Evolutionary conservation across 2,329 filamentous ascomycete species (phyloP).

Genomic region (Ophiostoma pallidulum): DNA sequence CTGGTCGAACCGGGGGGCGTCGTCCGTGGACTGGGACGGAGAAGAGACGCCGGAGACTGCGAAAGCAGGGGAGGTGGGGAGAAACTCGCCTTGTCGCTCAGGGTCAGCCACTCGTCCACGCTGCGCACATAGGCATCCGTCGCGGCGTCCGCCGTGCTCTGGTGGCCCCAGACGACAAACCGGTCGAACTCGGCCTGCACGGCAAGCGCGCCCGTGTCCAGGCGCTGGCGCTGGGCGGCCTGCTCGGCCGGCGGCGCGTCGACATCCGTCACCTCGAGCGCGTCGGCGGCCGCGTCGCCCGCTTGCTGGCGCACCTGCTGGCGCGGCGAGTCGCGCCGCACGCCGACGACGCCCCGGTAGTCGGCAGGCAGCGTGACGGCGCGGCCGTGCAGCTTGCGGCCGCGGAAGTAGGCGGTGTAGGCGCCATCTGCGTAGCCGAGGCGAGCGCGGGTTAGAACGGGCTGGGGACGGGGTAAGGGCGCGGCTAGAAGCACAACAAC

Average conservation of each 20-base stretch:
- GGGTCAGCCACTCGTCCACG: conserved; percentile 69
- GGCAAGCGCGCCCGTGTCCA: conserved; percentile 49
- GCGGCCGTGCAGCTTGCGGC: conserved; percentile 66
- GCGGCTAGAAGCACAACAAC: too few relatives aligned
- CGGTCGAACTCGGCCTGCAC: conserved; percentile 61
- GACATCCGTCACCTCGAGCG: conserved; percentile 19
- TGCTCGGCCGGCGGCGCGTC: conserved; percentile 36
- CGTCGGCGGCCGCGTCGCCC: too few relatives aligned
- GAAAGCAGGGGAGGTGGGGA: neutral
- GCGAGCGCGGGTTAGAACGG: too few relatives aligned
- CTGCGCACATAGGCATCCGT: conserved; percentile 64
- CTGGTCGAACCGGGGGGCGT: too few relatives aligned
- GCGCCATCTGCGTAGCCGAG: conserved; percentile 44
- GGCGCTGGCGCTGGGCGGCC: conserved; percentile 17
- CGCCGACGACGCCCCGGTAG: conserved; percentile 57
- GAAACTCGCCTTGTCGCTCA: conserved; percentile 42
- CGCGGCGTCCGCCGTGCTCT: conserved; percentile 49
- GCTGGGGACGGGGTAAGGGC: too few relatives aligned
- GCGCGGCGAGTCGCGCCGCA: conserved; percentile 28
- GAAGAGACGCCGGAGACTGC: too few relatives aligned
- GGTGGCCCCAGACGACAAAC: conserved; percentile 78
- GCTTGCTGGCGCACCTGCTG: conserved; percentile 19
- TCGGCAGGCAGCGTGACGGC: conserved; percentile 56
- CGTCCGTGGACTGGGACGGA: too few relatives aligned
- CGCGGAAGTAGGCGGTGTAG: conserved; percentile 61